phyloP scores from a whole-genome alignment of 2,329 filamentous ascomycete species.

The Fusarium goolgardi region DNA sequence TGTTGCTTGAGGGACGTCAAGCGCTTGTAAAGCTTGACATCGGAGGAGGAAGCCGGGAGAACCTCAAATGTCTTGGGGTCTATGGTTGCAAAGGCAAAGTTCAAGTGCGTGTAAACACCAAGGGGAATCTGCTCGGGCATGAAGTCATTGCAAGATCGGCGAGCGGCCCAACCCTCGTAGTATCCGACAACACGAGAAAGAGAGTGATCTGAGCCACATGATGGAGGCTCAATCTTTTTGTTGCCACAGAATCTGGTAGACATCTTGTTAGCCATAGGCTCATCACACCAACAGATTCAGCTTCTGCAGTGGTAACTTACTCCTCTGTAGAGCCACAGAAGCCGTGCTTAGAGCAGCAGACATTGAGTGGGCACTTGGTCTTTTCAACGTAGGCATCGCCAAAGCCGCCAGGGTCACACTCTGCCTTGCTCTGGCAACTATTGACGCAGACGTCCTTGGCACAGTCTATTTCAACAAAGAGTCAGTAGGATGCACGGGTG shows the following conservation, averaged over 20 bases:
- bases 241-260: conserved; percentile 10
- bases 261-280: background rate
- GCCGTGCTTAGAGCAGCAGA: conserved; percentile 22
- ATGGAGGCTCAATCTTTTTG: conserved; percentile 7
- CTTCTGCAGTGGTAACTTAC: background rate
- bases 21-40: background rate
- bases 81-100: conserved; percentile 22
- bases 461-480: conserved; percentile 14
- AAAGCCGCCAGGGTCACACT: conserved; percentile 50
- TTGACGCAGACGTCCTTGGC: conserved; percentile 28
- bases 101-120: conserved; percentile 18
- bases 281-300: background rate
- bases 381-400: conserved; percentile 42
- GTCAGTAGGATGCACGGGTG: background rate
- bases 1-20: conserved; percentile 47
- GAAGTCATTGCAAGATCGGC: conserved; percentile 11
- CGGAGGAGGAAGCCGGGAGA: background rate
- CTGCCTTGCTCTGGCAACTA: conserved; percentile 43
- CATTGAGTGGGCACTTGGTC: conserved; percentile 25
- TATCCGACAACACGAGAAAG: conserved; percentile 20
- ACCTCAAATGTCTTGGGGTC: conserved; percentile 7
- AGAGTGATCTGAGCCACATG: conserved; percentile 1
- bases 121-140: conserved; percentile 12
- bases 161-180: conserved; percentile 12
- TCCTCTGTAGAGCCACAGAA: conserved; percentile 1